A percentile compares a stretch with the other conserved stretches of the same genome.
Conservation (phyloP, 1,284 basidiomycete genomes). For the Paramarasmius palmivorus region DNA sequence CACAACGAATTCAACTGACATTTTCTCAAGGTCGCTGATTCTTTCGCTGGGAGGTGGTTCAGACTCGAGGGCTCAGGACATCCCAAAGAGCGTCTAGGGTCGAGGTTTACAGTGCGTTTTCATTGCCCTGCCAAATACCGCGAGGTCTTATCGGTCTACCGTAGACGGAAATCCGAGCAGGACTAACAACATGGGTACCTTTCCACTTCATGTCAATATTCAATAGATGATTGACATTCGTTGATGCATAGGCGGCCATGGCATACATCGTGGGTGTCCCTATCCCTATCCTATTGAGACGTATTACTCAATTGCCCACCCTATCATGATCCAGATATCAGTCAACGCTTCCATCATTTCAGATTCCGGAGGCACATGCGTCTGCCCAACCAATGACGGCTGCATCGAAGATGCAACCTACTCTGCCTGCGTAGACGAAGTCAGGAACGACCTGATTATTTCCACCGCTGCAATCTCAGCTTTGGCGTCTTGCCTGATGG, state of each 20-base stretch:
- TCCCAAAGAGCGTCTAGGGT: slow-evolving; percentile 71
- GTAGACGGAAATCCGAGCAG: slow-evolving; percentile 81
- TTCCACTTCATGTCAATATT: not conserved
- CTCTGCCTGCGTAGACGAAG: slow-evolving; percentile 63
- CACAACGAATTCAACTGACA: not conserved
- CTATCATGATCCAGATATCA: slow-evolving; percentile 59
- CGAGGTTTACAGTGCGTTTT: slow-evolving; percentile 66
- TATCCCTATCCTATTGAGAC: slow-evolving; percentile 3
- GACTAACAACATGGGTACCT: slow-evolving; percentile 79
- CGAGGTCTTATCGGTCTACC: slow-evolving; percentile 1
- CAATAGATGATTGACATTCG: slow-evolving; percentile 1
- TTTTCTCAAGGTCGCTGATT: slow-evolving; percentile 61
- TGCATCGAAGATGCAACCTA: slow-evolving; percentile 65
- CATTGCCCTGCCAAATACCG: not conserved
- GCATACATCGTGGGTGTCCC: slow-evolving; percentile 48
- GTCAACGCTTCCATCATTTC: slow-evolving; percentile 82
- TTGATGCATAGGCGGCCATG: slow-evolving; percentile 56
- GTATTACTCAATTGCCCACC: slow-evolving; percentile 16
- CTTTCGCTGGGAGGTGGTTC: slow-evolving; percentile 79
- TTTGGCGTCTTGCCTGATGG: slow-evolving; percentile 81
- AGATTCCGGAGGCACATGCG: slow-evolving; percentile 81
- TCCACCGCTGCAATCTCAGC: slow-evolving; percentile 79
- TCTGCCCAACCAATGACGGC: slow-evolving; percentile 51
- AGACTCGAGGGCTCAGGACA: slow-evolving; percentile 83
- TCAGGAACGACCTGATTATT: slow-evolving; percentile 75